Evolutionary conservation across 129 eudicot genomes (phyloP).

Genomic region (carrot (Daucus carota)): DNA sequence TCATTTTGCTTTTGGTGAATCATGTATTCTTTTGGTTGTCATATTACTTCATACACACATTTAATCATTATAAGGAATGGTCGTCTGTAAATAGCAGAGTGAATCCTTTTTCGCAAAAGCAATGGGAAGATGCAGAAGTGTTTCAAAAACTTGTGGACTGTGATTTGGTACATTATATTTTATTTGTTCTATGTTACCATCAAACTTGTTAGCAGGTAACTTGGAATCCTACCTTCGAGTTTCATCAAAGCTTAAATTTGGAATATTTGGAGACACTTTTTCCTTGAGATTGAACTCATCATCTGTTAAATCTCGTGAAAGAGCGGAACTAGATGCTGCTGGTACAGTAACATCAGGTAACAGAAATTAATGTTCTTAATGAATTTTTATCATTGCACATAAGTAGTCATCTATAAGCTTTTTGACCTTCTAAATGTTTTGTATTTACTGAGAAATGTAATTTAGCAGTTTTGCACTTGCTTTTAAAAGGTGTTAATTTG

Average conservation of each 20-base stretch:
- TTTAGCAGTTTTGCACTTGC: neutral
- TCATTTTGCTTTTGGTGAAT: neutral
- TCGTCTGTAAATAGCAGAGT: neutral
- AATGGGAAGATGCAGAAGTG: neutral
- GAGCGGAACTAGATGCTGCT: conserved; percentile 40
- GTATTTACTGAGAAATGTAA: neutral
- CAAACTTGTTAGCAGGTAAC: conserved; percentile 45
- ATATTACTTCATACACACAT: neutral
- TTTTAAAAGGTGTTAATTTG: neutral
- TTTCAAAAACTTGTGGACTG: neutral
- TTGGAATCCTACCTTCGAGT: conserved; percentile 58
- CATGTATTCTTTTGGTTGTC: neutral
- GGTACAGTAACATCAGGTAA: conserved; percentile 54
- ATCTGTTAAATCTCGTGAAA: conserved; percentile 30
- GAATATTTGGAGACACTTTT: conserved; percentile 55
- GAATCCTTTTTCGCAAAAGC: too few species aligned
- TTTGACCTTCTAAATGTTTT: neutral
- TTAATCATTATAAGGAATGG: neutral
- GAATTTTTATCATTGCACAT: neutral
- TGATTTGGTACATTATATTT: neutral
- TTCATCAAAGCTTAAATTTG: conserved; percentile 83
- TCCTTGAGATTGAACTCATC: conserved; percentile 42
- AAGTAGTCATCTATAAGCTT: neutral
- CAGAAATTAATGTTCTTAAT: neutral
- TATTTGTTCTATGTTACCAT: neutral